Conservation (phyloP, 2,329 filamentous ascomycete genomes). For the Didymella pinodella region DNA sequence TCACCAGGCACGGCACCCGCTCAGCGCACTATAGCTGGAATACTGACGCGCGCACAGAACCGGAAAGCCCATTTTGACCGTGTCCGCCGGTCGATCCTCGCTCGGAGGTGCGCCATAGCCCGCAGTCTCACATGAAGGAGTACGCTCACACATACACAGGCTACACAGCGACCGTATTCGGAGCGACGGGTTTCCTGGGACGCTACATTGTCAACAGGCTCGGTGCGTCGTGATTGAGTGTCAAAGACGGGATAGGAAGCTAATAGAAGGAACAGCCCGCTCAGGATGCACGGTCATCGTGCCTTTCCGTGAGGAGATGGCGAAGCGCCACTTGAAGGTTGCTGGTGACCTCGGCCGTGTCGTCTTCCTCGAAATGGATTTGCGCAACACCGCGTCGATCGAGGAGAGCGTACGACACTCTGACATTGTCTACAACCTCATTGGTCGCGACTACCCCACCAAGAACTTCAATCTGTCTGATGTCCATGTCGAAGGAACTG, state of each 20-base stretch:
- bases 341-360: slow-evolving; percentile 93
- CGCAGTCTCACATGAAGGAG: slow-evolving; percentile 15
- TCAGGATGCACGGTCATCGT: slow-evolving; percentile 94
- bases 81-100: slow-evolving; percentile 87
- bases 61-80: slow-evolving; percentile 90
- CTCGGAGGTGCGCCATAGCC: slow-evolving; percentile 73
- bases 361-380: slow-evolving; percentile 91
- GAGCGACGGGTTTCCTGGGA: slow-evolving; percentile 93
- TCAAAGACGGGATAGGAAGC: slow-evolving; percentile 9
- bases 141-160: slow-evolving; percentile 62
- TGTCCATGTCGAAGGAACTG: slow-evolving; percentile 89
- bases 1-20: slow-evolving; percentile 64
- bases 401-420: slow-evolving; percentile 97
- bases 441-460: slow-evolving; percentile 93
- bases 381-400: slow-evolving; percentile 92
- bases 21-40: background rate
- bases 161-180: slow-evolving; percentile 96
- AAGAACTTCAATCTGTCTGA: slow-evolving; percentile 97
- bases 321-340: slow-evolving; percentile 94
- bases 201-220: slow-evolving; percentile 97
- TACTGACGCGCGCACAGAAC: slow-evolving; percentile 62
- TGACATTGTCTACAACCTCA: slow-evolving; percentile 95
- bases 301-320: slow-evolving; percentile 96
- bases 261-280: slow-evolving; percentile 67
- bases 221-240: slow-evolving; percentile 62